phyloP scores from a whole-genome alignment of 148 eudicot species.

The Rhododendron simsii region DNA sequence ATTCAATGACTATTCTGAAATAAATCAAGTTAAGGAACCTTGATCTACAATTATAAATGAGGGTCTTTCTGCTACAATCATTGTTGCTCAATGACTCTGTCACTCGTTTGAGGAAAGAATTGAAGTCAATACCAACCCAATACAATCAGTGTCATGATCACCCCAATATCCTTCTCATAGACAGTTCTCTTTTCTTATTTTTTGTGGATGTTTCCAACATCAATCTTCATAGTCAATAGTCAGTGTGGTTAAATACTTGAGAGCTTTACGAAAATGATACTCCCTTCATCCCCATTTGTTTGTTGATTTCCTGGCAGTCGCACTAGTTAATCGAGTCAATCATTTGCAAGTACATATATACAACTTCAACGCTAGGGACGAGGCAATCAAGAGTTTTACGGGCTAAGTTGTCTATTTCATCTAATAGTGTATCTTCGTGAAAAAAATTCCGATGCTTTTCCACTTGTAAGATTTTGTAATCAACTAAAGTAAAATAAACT shows the following conservation, averaged over 20 bases:
- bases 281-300: not conserved
- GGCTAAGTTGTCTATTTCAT: too few relatives aligned
- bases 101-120: not conserved
- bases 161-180: not conserved
- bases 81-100: not conserved
- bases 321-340: not conserved
- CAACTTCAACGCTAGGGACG: not conserved
- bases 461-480: not conserved
- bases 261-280: not conserved
- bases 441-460: not conserved
- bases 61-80: not conserved
- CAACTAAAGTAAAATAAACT: not conserved
- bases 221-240: not conserved
- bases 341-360: not conserved
- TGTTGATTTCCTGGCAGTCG: not conserved
- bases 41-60: not conserved
- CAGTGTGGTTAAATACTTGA: not conserved
- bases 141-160: not conserved
- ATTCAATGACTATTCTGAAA: not conserved
- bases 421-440: not conserved
- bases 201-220: not conserved
- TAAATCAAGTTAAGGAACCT: not conserved
- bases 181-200: not conserved
- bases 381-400: not conserved
- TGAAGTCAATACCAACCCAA: not conserved